These are phyloP conservation scores for Postia placenta DNA, from an alignment of 768 basidiomycete species.

Conservation along the genomic window DNA sequence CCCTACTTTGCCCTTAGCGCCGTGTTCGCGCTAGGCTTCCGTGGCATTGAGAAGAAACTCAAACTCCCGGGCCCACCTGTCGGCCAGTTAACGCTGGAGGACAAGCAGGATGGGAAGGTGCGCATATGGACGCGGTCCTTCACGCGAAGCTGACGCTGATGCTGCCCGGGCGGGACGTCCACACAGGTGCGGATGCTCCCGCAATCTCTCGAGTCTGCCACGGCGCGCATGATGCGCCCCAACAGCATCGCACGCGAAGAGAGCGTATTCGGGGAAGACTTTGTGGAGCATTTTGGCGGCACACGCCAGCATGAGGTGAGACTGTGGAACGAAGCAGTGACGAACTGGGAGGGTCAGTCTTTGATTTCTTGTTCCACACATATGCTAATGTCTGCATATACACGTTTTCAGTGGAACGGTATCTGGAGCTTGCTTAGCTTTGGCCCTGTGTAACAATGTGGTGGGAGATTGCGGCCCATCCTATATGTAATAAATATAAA, in stretches of 20 bases:
- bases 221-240: constrained; percentile 68
- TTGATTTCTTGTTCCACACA: neutral
- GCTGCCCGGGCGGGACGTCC: constrained; percentile 5
- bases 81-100: constrained; percentile 46
- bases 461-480: no score
- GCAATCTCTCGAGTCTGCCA: constrained; percentile 72
- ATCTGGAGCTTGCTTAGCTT: constrained; percentile 69
- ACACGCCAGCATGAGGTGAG: constrained; percentile 91
- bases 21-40: constrained; percentile 79
- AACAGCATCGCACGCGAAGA: constrained; percentile 78
- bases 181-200: constrained; percentile 69
- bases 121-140: constrained; percentile 12
- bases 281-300: constrained; percentile 92
- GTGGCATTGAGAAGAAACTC: constrained; percentile 80
- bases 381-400: constrained; percentile 1
- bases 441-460: no score
- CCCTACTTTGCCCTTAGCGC: constrained; percentile 86
- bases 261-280: constrained; percentile 72
- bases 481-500: no score
- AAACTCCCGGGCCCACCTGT: constrained; percentile 68
- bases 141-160: neutral
- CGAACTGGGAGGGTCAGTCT: constrained; percentile 83
- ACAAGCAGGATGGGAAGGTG: constrained; percentile 52
- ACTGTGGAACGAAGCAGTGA: constrained; percentile 85
- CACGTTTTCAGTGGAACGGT: constrained; percentile 62